These are phyloP conservation scores for Sporothrix inflata DNA, from an alignment of 2,329 filamentous ascomycete genomes.

Conservation along the genomic window DNA sequence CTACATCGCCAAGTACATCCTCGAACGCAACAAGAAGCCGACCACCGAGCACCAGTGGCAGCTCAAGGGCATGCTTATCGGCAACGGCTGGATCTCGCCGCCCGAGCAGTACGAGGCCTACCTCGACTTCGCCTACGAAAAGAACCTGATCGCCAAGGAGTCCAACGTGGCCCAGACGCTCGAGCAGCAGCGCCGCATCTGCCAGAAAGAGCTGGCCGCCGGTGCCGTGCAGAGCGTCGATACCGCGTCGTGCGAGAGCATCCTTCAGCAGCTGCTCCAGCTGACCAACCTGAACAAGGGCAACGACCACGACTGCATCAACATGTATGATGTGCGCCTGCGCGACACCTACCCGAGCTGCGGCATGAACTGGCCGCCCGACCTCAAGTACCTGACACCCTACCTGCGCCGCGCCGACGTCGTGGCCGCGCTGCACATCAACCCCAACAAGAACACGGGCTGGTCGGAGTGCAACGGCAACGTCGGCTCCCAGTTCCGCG, in stretches of 20 bases:
- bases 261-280: slow-evolving; percentile 73
- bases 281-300: slow-evolving; percentile 59
- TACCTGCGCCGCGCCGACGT: slow-evolving; percentile 88
- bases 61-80: slow-evolving; percentile 83
- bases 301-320: slow-evolving; percentile 68
- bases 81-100: slow-evolving; percentile 96
- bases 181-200: slow-evolving; percentile 70
- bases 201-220: slow-evolving; percentile 62
- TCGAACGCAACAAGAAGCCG: slow-evolving; percentile 78
- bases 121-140: slow-evolving; percentile 77
- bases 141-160: slow-evolving; percentile 70
- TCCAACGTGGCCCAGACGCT: slow-evolving; percentile 66
- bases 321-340: slow-evolving; percentile 97
- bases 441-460: slow-evolving; percentile 77
- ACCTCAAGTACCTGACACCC: slow-evolving; percentile 74
- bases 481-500: slow-evolving; percentile 73
- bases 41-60: slow-evolving; percentile 65
- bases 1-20: slow-evolving; percentile 89
- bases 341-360: slow-evolving; percentile 80
- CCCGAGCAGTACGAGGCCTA: slow-evolving; percentile 88
- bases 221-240: slow-evolving; percentile 63
- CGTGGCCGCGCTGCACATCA: slow-evolving; percentile 77
- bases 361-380: slow-evolving; percentile 97
- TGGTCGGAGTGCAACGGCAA: slow-evolving; percentile 89
- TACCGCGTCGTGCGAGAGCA: slow-evolving; percentile 70